Conservation (phyloP, 768 basidiomycete genomes). For the Macrolepiota fuliginosa region DNA sequence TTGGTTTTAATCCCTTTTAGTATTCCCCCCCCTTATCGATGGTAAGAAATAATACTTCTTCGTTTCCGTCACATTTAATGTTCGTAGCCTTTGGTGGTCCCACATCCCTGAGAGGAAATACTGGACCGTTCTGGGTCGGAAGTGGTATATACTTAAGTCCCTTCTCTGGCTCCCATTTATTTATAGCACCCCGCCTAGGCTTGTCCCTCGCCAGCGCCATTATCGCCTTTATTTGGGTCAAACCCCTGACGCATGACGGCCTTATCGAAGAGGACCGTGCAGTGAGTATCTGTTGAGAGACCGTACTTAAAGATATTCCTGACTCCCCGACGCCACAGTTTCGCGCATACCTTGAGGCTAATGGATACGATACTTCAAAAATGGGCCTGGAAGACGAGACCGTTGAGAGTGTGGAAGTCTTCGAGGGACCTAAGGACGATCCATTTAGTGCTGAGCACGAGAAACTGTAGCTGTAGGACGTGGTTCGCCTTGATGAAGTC, state of each 20-base stretch:
- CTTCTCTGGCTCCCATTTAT: background rate
- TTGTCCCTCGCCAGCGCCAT: slow-evolving; percentile 78
- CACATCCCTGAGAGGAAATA: slow-evolving; percentile 53
- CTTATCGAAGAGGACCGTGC: slow-evolving; percentile 73
- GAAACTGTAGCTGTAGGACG: too few relatives aligned
- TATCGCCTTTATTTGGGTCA: slow-evolving; percentile 69
- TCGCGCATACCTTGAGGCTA: slow-evolving; percentile 17
- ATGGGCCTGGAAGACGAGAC: slow-evolving; percentile 13
- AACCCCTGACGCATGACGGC: slow-evolving; percentile 73
- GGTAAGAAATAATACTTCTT: slow-evolving; percentile 30
- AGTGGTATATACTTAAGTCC: slow-evolving; percentile 44
- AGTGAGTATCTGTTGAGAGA: slow-evolving; percentile 33
- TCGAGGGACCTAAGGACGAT: too few relatives aligned
- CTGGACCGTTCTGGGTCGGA: slow-evolving; percentile 86
- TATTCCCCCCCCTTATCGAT: slow-evolving; percentile 61
- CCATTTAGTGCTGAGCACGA: too few relatives aligned
- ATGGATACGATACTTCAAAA: slow-evolving; percentile 18
- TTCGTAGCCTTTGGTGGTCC: slow-evolving; percentile 54
- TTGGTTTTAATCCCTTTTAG: slow-evolving; percentile 27
- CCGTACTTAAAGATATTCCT: too few relatives aligned
- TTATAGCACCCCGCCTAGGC: slow-evolving; percentile 25
- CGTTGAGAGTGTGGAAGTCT: too few relatives aligned
- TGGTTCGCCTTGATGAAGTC: too few relatives aligned
- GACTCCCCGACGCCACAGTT: slow-evolving; percentile 6
- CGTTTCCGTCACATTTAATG: background rate